Conservation (phyloP, 1,139 yeast genomes). For the Scheffersomyces illinoinensis region DNA sequence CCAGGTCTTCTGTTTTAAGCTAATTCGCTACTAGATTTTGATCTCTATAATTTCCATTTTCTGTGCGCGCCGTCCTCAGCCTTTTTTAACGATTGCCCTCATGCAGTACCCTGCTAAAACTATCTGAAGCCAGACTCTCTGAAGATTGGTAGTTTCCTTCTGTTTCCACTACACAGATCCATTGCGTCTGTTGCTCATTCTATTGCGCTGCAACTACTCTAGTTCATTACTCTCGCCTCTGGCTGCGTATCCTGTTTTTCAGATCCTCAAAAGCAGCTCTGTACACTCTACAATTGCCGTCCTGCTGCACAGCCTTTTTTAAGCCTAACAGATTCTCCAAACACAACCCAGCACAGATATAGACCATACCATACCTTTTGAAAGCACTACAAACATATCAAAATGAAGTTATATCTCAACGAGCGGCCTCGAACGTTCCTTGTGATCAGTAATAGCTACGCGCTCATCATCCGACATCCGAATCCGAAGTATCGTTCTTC, state of each 20-base stretch:
- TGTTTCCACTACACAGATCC: not conserved
- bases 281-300: not conserved
- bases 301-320: not conserved
- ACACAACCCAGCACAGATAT: not conserved
- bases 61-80: not conserved
- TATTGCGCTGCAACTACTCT: too few relatives aligned
- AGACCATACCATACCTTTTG: not conserved
- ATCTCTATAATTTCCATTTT: not conserved
- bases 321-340: not conserved
- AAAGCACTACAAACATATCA: constrained; percentile 1
- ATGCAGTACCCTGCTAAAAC: not conserved
- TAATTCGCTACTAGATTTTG: not conserved
- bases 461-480: constrained; percentile 52
- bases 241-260: not conserved
- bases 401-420: constrained; percentile 53
- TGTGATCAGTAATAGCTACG: constrained; percentile 47
- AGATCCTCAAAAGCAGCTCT: not conserved
- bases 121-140: not conserved
- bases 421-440: constrained; percentile 57
- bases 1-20: not conserved
- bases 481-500: constrained; percentile 26
- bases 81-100: not conserved
- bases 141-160: not conserved
- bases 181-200: not conserved
- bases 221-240: not conserved